Evolutionary conservation across 2,329 filamentous ascomycete genomes (phyloP), one percentile per base, ranked within the genome.

Genomic region (Chrysosphaeria jannelii): DNA sequence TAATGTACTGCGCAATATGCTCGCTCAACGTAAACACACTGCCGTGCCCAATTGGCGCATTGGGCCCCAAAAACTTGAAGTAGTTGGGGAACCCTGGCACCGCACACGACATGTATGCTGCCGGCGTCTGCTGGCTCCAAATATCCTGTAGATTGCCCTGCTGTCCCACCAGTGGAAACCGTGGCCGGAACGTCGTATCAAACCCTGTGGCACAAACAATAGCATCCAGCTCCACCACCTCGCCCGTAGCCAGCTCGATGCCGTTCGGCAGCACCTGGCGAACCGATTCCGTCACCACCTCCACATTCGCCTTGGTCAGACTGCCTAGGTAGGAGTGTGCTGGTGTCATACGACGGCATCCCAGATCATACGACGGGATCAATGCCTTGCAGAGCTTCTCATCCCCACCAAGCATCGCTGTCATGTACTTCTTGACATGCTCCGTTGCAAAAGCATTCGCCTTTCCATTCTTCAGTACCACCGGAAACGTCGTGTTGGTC

Each of bases 31-130:
- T 53, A 32, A 57, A 53, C 13, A 53, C 46, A 29, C 46, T 50
- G 9, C 51, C 52, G 29, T 53, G 48, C 10, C 44, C 46, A 22
- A 57, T 51, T 5, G 52, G 53, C 3, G 45, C 48, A 34, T 53
- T 53, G 24, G 53, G 53, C 4, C 53, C 53, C 16, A 57, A 39
- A 33, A 57, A 55, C 6, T 50, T 53, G 29, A 61, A 55, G 34
- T 57, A 59, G 32, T 60, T 60, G 1, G 55, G 53, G 27, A 58
- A 43, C 1, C 46, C 47, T 2, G 49, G 36, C 2, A 55, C 44
- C n/a, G 50, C 51, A 24, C 52, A 47, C 4, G 53, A 57, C 38
- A 61, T 49, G 36, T 59, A 61, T 0, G 51, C 47, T 1, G 23
- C 9, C 8, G 54, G 52, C 3, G 38, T 38, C 20, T 45, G 39